Conservation (phyloP, 2,329 filamentous ascomycete species). For the Fusarium sp. region DNA sequence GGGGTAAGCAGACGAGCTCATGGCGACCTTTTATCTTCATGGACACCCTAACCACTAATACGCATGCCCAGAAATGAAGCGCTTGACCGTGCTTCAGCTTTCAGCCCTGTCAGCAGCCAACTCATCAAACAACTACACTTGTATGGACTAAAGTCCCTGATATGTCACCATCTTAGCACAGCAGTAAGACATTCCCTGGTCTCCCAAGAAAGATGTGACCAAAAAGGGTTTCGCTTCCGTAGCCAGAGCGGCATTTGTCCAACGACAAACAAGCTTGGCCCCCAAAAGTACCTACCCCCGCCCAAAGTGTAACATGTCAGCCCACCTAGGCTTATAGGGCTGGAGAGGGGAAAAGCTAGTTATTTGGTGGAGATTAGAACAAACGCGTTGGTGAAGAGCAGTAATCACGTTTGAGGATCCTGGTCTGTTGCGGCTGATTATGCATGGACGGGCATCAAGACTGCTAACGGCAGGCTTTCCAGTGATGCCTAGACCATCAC, state of each 20-base stretch:
- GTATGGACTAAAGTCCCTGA: no score
- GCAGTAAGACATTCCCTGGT: not conserved
- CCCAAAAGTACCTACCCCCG: conserved; percentile 11
- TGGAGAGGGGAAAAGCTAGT: no score
- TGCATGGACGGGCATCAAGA: conserved; percentile 13
- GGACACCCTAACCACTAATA: not conserved
- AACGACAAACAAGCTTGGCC: conserved; percentile 23
- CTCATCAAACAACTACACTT: conserved; percentile 10
- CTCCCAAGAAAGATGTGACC: conserved; percentile 11
- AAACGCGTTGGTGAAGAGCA: no score
- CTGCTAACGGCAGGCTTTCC: conserved; percentile 13
- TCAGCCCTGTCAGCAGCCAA: conserved; percentile 29
- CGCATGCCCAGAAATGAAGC: conserved; percentile 6
- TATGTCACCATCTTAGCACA: not conserved
- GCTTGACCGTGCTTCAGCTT: conserved; percentile 6
- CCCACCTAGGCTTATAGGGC: conserved; percentile 10
- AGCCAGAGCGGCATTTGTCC: not conserved
- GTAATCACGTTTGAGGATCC: conserved; percentile 2
- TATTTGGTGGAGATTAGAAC: no score
- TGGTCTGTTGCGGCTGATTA: conserved; percentile 26
- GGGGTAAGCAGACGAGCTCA: not conserved
- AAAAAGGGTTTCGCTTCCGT: conserved; percentile 5
- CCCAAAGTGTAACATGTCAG: conserved; percentile 27
- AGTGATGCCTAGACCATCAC: not conserved
- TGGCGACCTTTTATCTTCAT: conserved; percentile 25